Evolutionary conservation across 2,329 filamentous ascomycete species (phyloP).

Genomic region (Camillea tinctor): DNA sequence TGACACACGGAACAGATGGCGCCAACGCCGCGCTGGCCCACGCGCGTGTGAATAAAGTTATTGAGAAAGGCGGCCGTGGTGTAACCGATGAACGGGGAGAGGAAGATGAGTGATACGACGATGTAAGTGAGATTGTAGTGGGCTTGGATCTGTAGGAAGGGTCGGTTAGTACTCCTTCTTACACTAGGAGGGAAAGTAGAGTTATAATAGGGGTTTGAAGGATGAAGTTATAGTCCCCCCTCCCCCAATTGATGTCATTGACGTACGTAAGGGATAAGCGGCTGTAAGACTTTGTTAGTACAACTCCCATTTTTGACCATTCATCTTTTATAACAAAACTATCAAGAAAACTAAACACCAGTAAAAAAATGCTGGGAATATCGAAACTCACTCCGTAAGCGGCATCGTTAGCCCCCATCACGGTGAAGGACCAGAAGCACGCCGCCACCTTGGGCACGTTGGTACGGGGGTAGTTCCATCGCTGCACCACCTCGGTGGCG

Average conservation of each 20-base stretch:
- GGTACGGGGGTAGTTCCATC: slow-evolving; percentile 48
- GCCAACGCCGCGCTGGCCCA: slow-evolving; percentile 67
- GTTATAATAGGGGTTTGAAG: too few relatives aligned
- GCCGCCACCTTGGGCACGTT: slow-evolving; percentile 50
- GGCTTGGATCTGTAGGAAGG: slow-evolving; percentile 39
- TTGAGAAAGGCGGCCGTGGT: slow-evolving; percentile 44
- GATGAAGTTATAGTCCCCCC: too few relatives aligned
- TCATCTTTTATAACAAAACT: too few relatives aligned
- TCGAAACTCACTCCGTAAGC: slow-evolving; percentile 51
- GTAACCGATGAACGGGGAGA: slow-evolving; percentile 47
- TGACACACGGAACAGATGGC: slow-evolving; percentile 59
- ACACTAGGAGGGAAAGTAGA: neutral
- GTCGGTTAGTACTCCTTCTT: too few relatives aligned
- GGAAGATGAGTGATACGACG: slow-evolving; percentile 48
- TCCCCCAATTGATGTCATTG: too few relatives aligned
- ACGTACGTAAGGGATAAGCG: slow-evolving; percentile 51
- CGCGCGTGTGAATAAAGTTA: slow-evolving; percentile 38
- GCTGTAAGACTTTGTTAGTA: slow-evolving; percentile 28
- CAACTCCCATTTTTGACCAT: neutral
- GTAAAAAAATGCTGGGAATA: neutral
- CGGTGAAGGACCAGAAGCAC: slow-evolving; percentile 57
- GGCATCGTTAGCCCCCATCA: slow-evolving; percentile 58
- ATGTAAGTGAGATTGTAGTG: slow-evolving; percentile 47
- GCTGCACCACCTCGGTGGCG: slow-evolving; percentile 34
- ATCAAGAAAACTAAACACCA: neutral